These are phyloP conservation scores for Exophiala mesophila DNA, from an alignment of 2,329 filamentous ascomycete species.

Conservation along the genomic window DNA sequence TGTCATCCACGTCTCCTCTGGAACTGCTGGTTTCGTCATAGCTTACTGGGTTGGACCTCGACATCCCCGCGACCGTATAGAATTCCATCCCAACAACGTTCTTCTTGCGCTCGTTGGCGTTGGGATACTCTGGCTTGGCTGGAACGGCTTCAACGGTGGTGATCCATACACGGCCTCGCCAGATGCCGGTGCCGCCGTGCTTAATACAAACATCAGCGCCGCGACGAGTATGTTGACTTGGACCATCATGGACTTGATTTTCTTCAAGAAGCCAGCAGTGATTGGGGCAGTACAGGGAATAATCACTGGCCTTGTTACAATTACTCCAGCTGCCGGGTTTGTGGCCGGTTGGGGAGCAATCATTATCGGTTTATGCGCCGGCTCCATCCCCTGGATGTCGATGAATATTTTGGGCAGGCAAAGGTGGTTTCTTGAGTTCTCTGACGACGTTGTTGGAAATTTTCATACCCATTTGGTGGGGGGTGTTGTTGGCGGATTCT, in stretches of 20 bases:
- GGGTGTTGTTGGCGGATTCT: constrained; percentile 50
- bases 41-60: constrained; percentile 47
- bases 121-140: constrained; percentile 49
- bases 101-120: constrained; percentile 43
- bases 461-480: constrained; percentile 48
- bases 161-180: constrained; percentile 49
- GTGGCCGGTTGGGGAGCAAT: constrained; percentile 50
- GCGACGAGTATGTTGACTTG: constrained; percentile 46
- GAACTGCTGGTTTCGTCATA: constrained; percentile 46
- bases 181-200: constrained; percentile 48
- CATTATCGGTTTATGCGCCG: constrained; percentile 42
- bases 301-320: constrained; percentile 50
- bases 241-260: constrained; percentile 44
- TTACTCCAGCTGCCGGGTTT: constrained; percentile 49
- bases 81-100: constrained; percentile 46
- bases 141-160: constrained; percentile 52
- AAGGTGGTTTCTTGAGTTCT: constrained; percentile 55
- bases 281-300: constrained; percentile 49
- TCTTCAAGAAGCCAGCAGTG: constrained; percentile 47
- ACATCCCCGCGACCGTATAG: constrained; percentile 41
- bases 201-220: constrained; percentile 49
- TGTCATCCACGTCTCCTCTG: constrained; percentile 51
- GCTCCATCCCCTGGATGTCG: constrained; percentile 44
- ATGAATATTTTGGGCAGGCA: constrained; percentile 47
- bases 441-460: constrained; percentile 51